These are phyloP conservation scores for Metschnikowia chrysomelidarum DNA, from an alignment of 805 yeast genomes.

Conservation along the genomic window DNA sequence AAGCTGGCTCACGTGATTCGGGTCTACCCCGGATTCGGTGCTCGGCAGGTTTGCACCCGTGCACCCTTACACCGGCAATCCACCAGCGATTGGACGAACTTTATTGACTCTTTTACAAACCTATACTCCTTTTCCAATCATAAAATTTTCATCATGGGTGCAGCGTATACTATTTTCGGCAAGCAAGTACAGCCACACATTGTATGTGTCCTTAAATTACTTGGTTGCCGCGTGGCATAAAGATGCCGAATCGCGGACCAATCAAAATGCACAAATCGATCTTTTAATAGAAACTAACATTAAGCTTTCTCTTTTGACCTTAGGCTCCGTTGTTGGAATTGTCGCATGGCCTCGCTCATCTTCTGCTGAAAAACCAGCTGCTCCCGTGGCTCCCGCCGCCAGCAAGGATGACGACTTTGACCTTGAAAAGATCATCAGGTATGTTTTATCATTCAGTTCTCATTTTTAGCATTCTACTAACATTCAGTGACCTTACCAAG, in stretches of 20 bases:
- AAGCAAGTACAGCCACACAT: conserved; percentile 45
- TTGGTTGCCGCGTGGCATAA: too few species aligned
- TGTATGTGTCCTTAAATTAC: conserved; percentile 40
- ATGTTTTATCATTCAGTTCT: conserved; percentile 22
- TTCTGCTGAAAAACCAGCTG: conserved; percentile 22
- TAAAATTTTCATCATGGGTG: conserved; percentile 28
- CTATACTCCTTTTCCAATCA: conserved; percentile 1
- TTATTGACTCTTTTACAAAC: too few species aligned
- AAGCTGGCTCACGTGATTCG: too few species aligned
- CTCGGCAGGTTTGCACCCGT: conserved; percentile 6
- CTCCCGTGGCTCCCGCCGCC: conserved; percentile 22
- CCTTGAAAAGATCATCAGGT: conserved; percentile 42
- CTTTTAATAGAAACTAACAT: too few species aligned
- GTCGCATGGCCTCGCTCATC: conserved; percentile 38
- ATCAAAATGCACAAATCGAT: too few species aligned
- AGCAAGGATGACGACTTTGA: conserved; percentile 43
- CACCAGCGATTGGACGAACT: background rate
- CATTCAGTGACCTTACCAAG: conserved; percentile 39
- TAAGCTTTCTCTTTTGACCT: conserved; percentile 43
- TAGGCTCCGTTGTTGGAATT: conserved; percentile 38
- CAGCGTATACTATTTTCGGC: conserved; percentile 43
- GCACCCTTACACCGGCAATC: conserved; percentile 4
- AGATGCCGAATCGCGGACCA: too few species aligned
- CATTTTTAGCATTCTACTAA: background rate
- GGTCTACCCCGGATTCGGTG: conserved; percentile 8